Evolutionary conservation across 1,284 basidiomycete species (phyloP).

Genomic region (Coriolopsis trogii): DNA sequence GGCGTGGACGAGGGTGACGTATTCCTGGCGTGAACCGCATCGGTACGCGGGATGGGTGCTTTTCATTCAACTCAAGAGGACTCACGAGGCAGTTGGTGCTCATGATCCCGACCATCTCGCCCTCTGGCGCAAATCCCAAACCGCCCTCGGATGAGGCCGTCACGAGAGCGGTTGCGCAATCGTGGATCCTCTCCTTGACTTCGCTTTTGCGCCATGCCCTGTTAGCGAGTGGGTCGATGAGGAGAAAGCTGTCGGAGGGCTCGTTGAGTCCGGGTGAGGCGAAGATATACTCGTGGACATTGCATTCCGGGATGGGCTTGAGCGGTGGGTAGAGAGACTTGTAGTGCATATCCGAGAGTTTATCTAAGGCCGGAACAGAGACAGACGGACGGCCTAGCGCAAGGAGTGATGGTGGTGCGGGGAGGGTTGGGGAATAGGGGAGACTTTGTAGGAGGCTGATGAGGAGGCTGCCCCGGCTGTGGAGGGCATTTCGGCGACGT

Average conservation of each 20-base stretch:
- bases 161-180: slow-evolving; percentile 60
- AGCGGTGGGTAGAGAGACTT: slow-evolving; percentile 42
- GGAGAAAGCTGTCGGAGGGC: slow-evolving; percentile 56
- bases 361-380: not conserved
- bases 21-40: slow-evolving; percentile 57
- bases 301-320: slow-evolving; percentile 46
- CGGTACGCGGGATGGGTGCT: not conserved
- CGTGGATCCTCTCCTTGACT: slow-evolving; percentile 52
- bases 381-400: not conserved
- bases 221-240: slow-evolving; percentile 60
- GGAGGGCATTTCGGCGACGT: slow-evolving; percentile 15
- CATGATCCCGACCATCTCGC: slow-evolving; percentile 68
- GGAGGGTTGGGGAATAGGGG: slow-evolving; percentile 10
- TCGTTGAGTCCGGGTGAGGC: slow-evolving; percentile 22
- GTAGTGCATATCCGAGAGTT: slow-evolving; percentile 37
- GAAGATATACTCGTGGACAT: slow-evolving; percentile 61
- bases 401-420: not conserved
- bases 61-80: slow-evolving; percentile 5
- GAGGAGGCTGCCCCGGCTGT: not conserved
- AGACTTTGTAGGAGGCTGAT: slow-evolving; percentile 11
- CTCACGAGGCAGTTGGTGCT: slow-evolving; percentile 69
- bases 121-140: slow-evolving; percentile 50
- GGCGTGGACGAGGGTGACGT: slow-evolving; percentile 58
- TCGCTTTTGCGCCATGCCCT: slow-evolving; percentile 47
- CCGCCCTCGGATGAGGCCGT: slow-evolving; percentile 51